phyloP scores from a whole-genome alignment of 768 basidiomycete species.

The Sporobolomyces phaffii region DNA sequence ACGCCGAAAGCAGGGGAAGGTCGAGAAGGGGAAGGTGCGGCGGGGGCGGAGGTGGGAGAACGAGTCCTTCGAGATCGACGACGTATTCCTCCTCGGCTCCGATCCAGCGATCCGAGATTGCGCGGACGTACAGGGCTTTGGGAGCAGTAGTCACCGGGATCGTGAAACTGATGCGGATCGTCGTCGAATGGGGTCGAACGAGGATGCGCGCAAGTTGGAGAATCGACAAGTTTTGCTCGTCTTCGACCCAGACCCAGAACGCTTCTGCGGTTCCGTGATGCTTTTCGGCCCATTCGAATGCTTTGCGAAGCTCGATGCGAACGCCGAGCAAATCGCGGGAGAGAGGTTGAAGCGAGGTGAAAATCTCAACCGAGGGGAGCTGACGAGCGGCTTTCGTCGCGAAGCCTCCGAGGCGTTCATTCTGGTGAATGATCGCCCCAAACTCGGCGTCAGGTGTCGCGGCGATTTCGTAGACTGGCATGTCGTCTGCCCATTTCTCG shows the following conservation, averaged over 20 bases:
- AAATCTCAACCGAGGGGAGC: slow-evolving; percentile 68
- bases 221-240: slow-evolving; percentile 70
- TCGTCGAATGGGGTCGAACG: slow-evolving; percentile 61
- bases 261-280: slow-evolving; percentile 71
- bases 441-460: slow-evolving; percentile 61
- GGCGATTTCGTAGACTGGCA: slow-evolving; percentile 66
- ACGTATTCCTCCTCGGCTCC: slow-evolving; percentile 72
- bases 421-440: slow-evolving; percentile 75
- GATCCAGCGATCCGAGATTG: slow-evolving; percentile 85
- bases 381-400: slow-evolving; percentile 72
- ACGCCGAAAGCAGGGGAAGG: slow-evolving; percentile 59
- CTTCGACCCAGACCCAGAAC: slow-evolving; percentile 96
- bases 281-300: slow-evolving; percentile 74
- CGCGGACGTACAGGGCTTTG: slow-evolving; percentile 64
- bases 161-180: slow-evolving; percentile 66
- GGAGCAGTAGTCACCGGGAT: slow-evolving; percentile 67
- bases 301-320: slow-evolving; percentile 56
- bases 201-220: slow-evolving; percentile 69
- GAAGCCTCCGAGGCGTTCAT: slow-evolving; percentile 74
- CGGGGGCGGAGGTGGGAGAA: slow-evolving; percentile 59
- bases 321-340: slow-evolving; percentile 77
- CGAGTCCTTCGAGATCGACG: slow-evolving; percentile 61
- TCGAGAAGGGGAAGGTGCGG: slow-evolving; percentile 46
- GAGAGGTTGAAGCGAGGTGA: slow-evolving; percentile 69
- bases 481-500: slow-evolving; percentile 73